A percentile compares a stretch with the other conserved stretches of the same genome.
Conservation (phyloP, 495 filamentous ascomycete genomes). For the Penicillium cinerascens region DNA sequence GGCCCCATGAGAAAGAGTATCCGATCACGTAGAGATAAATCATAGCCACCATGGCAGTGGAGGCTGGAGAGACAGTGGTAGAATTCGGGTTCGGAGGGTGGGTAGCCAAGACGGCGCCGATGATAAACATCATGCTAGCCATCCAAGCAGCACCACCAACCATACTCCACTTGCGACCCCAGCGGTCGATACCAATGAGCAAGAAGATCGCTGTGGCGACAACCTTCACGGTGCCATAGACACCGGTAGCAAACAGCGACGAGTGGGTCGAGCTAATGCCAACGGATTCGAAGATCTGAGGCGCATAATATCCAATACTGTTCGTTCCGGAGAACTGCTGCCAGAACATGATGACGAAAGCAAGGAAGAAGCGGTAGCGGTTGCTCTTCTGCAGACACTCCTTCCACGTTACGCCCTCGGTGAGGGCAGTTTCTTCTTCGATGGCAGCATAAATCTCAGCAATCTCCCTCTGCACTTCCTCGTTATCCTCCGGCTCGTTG, state of each 20-base stretch:
- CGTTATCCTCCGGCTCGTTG: conserved; percentile 35
- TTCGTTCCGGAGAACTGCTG: conserved; percentile 55
- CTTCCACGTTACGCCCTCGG: conserved; percentile 39
- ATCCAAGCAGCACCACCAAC: conserved; percentile 68
- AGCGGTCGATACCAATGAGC: conserved; percentile 63
- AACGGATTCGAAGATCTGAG: conserved; percentile 49
- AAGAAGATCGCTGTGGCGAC: conserved; percentile 59
- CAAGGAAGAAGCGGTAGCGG: conserved; percentile 41
- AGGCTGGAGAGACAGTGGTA: conserved; percentile 31
- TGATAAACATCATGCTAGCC: conserved; percentile 68
- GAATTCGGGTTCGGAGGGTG: conserved; percentile 35
- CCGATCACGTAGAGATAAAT: conserved; percentile 53
- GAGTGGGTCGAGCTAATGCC: conserved; percentile 42
- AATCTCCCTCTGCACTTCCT: conserved; percentile 50
- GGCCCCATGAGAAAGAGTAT: conserved; percentile 42
- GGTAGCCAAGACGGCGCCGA: conserved; percentile 61
- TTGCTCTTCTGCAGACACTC: conserved; percentile 38
- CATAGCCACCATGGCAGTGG: conserved; percentile 50
- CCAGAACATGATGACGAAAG: conserved; percentile 48
- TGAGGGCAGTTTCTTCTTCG: conserved; percentile 37
- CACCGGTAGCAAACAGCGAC: conserved; percentile 48
- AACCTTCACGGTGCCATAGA: conserved; percentile 53
- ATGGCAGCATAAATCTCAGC: conserved; percentile 56
- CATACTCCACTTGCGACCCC: conserved; percentile 63
- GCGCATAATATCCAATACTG: conserved; percentile 49